Conservation (phyloP, 805 yeast genomes). For the Ogataea neopini region DNA sequence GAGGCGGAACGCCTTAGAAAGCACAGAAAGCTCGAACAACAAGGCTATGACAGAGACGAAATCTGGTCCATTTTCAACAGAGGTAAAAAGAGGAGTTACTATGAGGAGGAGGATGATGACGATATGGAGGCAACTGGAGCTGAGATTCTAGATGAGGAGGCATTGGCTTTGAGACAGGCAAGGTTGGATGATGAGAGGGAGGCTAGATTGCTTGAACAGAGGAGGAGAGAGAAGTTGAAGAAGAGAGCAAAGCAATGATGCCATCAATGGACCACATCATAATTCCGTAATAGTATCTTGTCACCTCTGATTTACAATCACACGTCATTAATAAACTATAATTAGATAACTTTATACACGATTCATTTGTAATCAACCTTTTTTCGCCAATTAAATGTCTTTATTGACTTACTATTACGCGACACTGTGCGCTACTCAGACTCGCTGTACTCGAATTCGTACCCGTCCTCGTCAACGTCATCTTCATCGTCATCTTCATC, state of each 20-base stretch:
- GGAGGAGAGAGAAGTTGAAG: slow-evolving; percentile 46
- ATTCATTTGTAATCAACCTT: background rate
- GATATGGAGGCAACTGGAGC: slow-evolving; percentile 96
- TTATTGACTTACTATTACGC: too few species aligned
- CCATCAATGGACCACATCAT: too few species aligned
- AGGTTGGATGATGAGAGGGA: slow-evolving; percentile 75
- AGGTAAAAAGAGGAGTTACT: slow-evolving; percentile 52
- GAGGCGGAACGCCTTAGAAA: slow-evolving; percentile 5
- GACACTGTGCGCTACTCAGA: slow-evolving; percentile 27
- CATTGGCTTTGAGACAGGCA: slow-evolving; percentile 64
- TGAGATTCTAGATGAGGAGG: slow-evolving; percentile 84
- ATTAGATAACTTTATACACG: background rate
- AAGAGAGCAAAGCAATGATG: slow-evolving; percentile 15
- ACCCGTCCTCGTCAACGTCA: slow-evolving; percentile 46
- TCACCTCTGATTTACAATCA: too few species aligned
- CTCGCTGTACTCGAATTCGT: slow-evolving; percentile 48
- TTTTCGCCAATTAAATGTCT: too few species aligned
- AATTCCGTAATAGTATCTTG: too few species aligned
- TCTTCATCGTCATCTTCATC: slow-evolving; percentile 39
- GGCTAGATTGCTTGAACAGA: slow-evolving; percentile 55
- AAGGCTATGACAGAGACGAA: slow-evolving; percentile 77
- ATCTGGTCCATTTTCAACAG: slow-evolving; percentile 84
- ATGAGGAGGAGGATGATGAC: slow-evolving; percentile 52
- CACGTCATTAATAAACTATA: too few species aligned
- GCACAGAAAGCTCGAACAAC: slow-evolving; percentile 15